Evolutionary conservation across 768 basidiomycete species (phyloP).

Genomic region (Lactarius sp.): DNA sequence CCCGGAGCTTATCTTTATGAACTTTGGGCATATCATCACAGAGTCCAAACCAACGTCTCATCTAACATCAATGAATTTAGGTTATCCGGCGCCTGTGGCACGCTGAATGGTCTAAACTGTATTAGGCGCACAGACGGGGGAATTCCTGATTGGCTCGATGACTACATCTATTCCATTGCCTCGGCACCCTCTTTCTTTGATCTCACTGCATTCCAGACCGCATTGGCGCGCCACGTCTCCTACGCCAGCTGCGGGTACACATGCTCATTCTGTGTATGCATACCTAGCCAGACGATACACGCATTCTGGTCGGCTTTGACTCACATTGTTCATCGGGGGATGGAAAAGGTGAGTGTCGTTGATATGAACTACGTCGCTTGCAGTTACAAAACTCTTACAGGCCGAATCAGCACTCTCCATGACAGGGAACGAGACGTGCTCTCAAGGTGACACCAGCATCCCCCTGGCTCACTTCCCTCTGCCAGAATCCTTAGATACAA

Average conservation of each 20-base stretch:
- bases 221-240: not conserved
- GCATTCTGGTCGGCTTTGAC: no score
- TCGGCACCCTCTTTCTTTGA: not conserved
- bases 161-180: not conserved
- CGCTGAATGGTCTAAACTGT: not conserved
- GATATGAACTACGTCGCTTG: no score
- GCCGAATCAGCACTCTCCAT: slow-evolving; percentile 12
- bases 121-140: not conserved
- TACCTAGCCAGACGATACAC: no score
- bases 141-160: not conserved
- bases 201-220: not conserved
- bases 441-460: no score
- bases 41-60: not conserved
- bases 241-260: no score
- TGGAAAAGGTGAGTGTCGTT: no score
- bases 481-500: not conserved
- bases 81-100: not conserved
- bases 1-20: not conserved
- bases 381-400: no score
- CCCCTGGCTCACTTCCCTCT: no score
- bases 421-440: no score
- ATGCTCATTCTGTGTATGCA: no score
- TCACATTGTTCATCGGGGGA: no score
- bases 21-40: not conserved
- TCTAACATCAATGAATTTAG: not conserved